Evolutionary conservation across 768 basidiomycete species (phyloP), one percentile per base, ranked within the genome.

Genomic region (Tylopilus sp.): DNA sequence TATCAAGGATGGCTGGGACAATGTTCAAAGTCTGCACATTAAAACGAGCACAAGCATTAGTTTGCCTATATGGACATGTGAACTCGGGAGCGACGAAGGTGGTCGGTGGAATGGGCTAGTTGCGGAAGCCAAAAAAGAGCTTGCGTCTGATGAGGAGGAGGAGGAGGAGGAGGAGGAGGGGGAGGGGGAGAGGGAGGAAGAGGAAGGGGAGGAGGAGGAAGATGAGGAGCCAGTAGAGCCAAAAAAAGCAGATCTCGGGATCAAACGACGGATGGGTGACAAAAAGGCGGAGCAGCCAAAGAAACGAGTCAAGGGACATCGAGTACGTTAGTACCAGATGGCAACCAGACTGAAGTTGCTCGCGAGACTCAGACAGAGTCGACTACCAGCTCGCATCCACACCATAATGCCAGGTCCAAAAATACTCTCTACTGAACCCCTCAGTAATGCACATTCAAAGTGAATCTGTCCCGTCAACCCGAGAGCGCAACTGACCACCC

Each of bases 31-130:
- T 51, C 69, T 99, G 18, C 79, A 91, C 57, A 82, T 99, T 73
- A 98, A 98, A 71, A 95, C 93, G 1, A 89, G 83, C 57, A 81
- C 80, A 11, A 91, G 88, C 47, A 75, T 84, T 30, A 82, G 86
- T 57, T 71, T 99, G n/a, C 97, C 97, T 5, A 84, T 99, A 63
- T 99, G 94, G 92, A 80, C 75, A 20, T 90, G 87, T 66, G 73
- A 77, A 6, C 76, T 97, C n/a, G 82, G 83, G 26, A 79, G 72
- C 20, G 63, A 69, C 15, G 58, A 61, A 25, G 69, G 63, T 30
- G 67, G 63, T 6, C 68, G 69, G 22, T 69, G 68, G 69, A 22
- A 57, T 36, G 63, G 65, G 18, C 55, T 69, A 53, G 38, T 67
- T 46, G 52, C 55, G 20, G 51, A 58, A 40, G 50, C n/a, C 1